These are phyloP conservation scores for Gymnopilus junonius DNA, from an alignment of 768 basidiomycete species.

Conservation along the genomic window DNA sequence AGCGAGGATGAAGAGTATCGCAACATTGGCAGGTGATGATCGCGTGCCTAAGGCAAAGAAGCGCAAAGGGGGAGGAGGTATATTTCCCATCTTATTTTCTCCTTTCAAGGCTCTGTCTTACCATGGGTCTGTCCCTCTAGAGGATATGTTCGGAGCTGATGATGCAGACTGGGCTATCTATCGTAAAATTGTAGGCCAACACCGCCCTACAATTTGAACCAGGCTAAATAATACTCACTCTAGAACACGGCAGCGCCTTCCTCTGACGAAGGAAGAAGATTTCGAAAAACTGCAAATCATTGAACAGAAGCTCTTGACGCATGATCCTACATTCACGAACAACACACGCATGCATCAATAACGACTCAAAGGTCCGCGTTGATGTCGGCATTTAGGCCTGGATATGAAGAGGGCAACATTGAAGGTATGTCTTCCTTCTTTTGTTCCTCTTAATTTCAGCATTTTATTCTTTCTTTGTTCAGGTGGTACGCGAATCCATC, in stretches of 20 bases:
- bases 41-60: slow-evolving; percentile 77
- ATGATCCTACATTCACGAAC: slow-evolving; percentile 85
- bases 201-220: background rate
- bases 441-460: background rate
- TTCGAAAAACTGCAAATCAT: slow-evolving; percentile 68
- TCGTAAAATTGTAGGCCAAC: slow-evolving; percentile 81
- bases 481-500: slow-evolving; percentile 79
- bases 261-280: slow-evolving; percentile 93
- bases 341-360: slow-evolving; percentile 82
- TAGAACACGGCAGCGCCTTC: slow-evolving; percentile 75
- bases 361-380: slow-evolving; percentile 81
- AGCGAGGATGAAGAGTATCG: slow-evolving; percentile 95
- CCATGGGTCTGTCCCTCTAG: slow-evolving; percentile 40
- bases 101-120: background rate
- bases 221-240: background rate
- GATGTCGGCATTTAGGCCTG: slow-evolving; percentile 82
- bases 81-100: slow-evolving; percentile 20
- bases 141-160: slow-evolving; percentile 92
- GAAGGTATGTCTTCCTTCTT: slow-evolving; percentile 45
- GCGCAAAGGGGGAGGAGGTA: slow-evolving; percentile 81
- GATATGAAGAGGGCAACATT: slow-evolving; percentile 76
- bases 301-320: slow-evolving; percentile 78
- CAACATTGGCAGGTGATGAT: slow-evolving; percentile 88
- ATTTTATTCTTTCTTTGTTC: background rate
- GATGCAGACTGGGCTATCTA: slow-evolving; percentile 99